A percentile compares a stretch with the other conserved stretches of the same genome.
Evolutionary conservation across 2,329 filamentous ascomycete species (phyloP).

Genomic region (Hypoxylon sp.): DNA sequence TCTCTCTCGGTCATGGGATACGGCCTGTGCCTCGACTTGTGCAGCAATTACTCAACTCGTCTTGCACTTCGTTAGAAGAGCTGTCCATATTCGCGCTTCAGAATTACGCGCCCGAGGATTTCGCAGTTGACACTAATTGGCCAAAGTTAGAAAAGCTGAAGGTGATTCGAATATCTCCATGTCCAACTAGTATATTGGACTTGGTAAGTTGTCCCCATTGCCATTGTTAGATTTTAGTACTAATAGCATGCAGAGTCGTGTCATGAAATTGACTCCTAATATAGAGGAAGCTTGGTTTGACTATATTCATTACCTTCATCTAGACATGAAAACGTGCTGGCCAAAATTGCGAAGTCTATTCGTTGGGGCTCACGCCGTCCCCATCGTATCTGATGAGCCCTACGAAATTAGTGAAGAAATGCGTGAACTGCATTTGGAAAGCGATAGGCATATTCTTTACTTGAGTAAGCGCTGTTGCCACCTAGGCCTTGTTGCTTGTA

Average conservation of each 20-base stretch:
- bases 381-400: not conserved
- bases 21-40: slow-evolving; percentile 17
- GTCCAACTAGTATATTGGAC: not conserved
- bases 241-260: slow-evolving; percentile 32
- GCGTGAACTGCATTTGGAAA: slow-evolving; percentile 38
- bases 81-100: slow-evolving; percentile 42
- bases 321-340: slow-evolving; percentile 10
- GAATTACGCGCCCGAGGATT: not conserved
- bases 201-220: slow-evolving; percentile 41
- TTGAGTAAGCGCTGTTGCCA: not conserved
- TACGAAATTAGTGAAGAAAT: slow-evolving; percentile 19
- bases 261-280: slow-evolving; percentile 44
- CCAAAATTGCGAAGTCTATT: slow-evolving; percentile 35
- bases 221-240: not conserved
- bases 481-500: not conserved
- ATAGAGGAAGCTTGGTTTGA: slow-evolving; percentile 48
- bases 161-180: slow-evolving; percentile 23
- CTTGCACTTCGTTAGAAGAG: slow-evolving; percentile 42
- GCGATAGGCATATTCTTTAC: not conserved
- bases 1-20: slow-evolving; percentile 42
- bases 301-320: not conserved
- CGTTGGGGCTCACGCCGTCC: slow-evolving; percentile 4
- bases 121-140: slow-evolving; percentile 15
- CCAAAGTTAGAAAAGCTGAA: slow-evolving; percentile 41
- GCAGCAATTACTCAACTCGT: slow-evolving; percentile 34